Evolutionary conservation across 2,329 filamentous ascomycete species (phyloP).

Genomic region (Knufia petricola): DNA sequence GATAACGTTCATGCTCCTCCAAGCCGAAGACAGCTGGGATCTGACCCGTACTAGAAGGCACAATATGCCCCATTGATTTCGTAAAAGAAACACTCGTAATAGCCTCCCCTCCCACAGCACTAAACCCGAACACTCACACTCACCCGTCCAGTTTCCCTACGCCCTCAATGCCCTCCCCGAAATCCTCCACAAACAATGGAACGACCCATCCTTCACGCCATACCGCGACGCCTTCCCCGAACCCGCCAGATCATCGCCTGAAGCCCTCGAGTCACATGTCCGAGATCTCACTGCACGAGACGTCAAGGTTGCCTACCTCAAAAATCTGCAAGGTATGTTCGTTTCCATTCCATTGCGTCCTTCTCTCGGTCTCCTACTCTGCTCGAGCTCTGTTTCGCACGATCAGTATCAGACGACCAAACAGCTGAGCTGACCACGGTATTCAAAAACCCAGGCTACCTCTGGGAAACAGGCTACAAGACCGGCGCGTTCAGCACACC

Average conservation of each 20-base stretch:
- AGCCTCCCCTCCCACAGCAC: too few species aligned
- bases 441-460: too few species aligned
- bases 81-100: constrained; percentile 19
- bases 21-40: background rate
- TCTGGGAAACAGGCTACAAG: constrained; percentile 18
- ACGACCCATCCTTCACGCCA: constrained; percentile 12
- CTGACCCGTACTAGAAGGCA: constrained; percentile 17
- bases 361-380: too few species aligned
- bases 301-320: constrained; percentile 19
- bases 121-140: too few species aligned
- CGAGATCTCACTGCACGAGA: constrained; percentile 16
- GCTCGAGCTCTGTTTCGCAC: too few species aligned
- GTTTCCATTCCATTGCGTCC: too few species aligned
- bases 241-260: constrained; percentile 11
- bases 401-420: too few species aligned
- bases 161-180: constrained; percentile 16
- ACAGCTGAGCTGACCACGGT: too few species aligned
- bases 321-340: constrained; percentile 20
- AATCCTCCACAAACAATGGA: constrained; percentile 14
- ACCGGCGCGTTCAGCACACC: constrained; percentile 15
- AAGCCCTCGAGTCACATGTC: constrained; percentile 14
- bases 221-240: constrained; percentile 17
- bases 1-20: background rate
- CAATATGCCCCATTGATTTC: constrained; percentile 19
- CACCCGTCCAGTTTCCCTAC: constrained; percentile 17